These are phyloP conservation scores for Coccomyxa sp. DNA, from an alignment of 139 green algal species.

Conservation along the genomic window DNA sequence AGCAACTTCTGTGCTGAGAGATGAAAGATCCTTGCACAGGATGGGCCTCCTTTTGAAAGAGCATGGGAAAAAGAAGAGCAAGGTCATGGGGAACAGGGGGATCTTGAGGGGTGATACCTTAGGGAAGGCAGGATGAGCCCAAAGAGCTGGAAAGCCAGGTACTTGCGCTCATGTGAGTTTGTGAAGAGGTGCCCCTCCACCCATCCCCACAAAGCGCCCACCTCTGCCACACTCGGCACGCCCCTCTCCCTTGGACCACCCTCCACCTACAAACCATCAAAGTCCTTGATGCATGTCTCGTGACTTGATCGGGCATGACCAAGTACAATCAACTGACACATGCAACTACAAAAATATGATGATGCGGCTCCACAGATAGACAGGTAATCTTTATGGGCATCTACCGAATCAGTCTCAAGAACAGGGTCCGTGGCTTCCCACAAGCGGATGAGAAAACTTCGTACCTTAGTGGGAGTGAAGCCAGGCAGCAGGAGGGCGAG, in stretches of 20 bases:
- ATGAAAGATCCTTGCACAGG: too few relatives aligned
- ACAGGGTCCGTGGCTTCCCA: neutral
- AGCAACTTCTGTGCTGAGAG: too few relatives aligned
- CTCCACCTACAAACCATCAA: neutral
- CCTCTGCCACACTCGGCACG: conserved; percentile 5
- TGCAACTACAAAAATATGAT: too few relatives aligned
- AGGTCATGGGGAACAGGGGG: neutral
- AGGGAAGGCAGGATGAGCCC: conserved; percentile 49
- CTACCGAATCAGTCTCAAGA: neutral
- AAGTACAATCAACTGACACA: too few relatives aligned
- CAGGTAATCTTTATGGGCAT: neutral
- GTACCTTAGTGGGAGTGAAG: conserved; percentile 20
- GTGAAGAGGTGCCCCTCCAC: conserved; percentile 54
- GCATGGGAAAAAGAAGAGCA: too few relatives aligned
- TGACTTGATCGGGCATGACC: too few relatives aligned
- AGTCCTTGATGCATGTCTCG: too few relatives aligned
- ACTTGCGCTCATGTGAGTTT: conserved; percentile 63
- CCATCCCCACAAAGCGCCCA: conserved; percentile 49
- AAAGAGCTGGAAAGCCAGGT: conserved; percentile 71
- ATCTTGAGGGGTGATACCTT: conserved; percentile 8
- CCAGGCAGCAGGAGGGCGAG: conserved; percentile 67
- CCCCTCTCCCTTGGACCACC: neutral
- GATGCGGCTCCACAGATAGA: neutral
- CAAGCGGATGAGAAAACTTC: neutral
- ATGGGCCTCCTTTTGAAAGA: neutral